A percentile compares a stretch with the other conserved stretches of the same genome.
Evolutionary conservation across 768 basidiomycete genomes (phyloP).

Genomic region (Trametes elegans): DNA sequence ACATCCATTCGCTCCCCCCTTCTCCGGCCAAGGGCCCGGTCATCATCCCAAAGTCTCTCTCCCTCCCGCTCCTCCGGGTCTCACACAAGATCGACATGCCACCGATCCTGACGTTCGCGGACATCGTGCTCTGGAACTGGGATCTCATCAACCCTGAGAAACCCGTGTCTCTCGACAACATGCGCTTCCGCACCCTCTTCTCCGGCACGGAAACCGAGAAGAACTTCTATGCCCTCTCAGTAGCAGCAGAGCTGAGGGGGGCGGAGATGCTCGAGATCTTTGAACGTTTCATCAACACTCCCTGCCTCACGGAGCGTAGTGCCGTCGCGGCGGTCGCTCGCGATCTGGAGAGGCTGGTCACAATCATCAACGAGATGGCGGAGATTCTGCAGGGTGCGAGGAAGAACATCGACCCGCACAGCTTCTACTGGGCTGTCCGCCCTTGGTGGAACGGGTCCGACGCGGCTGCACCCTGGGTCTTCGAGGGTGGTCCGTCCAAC

Average conservation of each 20-base stretch:
- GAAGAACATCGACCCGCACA: conserved; percentile 72
- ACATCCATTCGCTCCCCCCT: conserved; percentile 74
- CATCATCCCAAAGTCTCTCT: conserved; percentile 71
- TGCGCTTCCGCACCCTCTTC: conserved; percentile 71
- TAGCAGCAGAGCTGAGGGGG: conserved; percentile 81
- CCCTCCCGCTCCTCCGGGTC: conserved; percentile 74
- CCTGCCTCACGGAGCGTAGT: conserved; percentile 42
- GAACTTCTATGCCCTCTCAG: conserved; percentile 85
- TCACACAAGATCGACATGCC: conserved; percentile 81
- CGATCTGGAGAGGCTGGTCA: conserved; percentile 67
- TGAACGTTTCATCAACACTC: conserved; percentile 79
- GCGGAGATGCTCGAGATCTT: conserved; percentile 85
- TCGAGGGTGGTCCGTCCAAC: conserved; percentile 62
- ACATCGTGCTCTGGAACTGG: conserved; percentile 95
- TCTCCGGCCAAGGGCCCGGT: conserved; percentile 38
- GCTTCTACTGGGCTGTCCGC: conserved; percentile 87
- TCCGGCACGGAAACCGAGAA: conserved; percentile 83
- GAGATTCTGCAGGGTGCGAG: conserved; percentile 68
- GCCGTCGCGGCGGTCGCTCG: conserved; percentile 65
- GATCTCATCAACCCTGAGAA: conserved; percentile 53
- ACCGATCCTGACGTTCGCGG: conserved; percentile 92
- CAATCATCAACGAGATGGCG: conserved; percentile 71
- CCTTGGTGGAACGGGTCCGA: conserved; percentile 93
- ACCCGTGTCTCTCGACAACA: conserved; percentile 69
- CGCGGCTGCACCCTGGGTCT: conserved; percentile 67